phyloP scores from a whole-genome alignment of 2,329 filamentous ascomycete species.

The Talaromyces funiculosus region DNA sequence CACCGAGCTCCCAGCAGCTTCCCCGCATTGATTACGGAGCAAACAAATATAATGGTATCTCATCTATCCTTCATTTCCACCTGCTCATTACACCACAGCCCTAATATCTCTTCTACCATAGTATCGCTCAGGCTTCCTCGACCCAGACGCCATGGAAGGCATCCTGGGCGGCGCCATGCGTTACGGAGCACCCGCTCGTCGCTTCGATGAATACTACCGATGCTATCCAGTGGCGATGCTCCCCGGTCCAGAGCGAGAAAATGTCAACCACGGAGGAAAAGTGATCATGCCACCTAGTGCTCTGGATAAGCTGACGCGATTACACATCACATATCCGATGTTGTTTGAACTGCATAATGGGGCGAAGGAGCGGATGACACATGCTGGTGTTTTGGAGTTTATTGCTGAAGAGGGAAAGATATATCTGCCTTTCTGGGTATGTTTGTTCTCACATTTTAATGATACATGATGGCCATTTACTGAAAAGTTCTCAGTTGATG shows the following conservation, averaged over 20 bases:
- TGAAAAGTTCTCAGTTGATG: conserved; percentile 67
- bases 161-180: conserved; percentile 52
- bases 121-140: conserved; percentile 47
- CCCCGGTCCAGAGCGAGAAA: conserved; percentile 78
- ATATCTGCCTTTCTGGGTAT: conserved; percentile 90
- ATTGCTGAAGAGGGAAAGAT: conserved; percentile 95
- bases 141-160: conserved; percentile 48
- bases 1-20: not conserved
- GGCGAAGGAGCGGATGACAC: conserved; percentile 70
- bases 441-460: conserved; percentile 20
- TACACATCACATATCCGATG: conserved; percentile 96
- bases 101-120: conserved; percentile 18
- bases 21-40: conserved; percentile 4
- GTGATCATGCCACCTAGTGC: conserved; percentile 95
- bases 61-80: not conserved
- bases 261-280: conserved; percentile 94
- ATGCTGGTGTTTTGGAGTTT: conserved; percentile 94
- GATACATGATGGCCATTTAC: not conserved
- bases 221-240: conserved; percentile 96
- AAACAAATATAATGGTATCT: conserved; percentile 9
- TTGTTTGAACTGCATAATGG: conserved; percentile 95
- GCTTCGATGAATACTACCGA: conserved; percentile 97
- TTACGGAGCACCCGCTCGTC: conserved; percentile 52
- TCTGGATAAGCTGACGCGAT: conserved; percentile 88
- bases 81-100: not conserved